These are phyloP conservation scores for Stygiomarasmius scandens DNA, from an alignment of 1,284 basidiomycete genomes.

Conservation along the genomic window DNA sequence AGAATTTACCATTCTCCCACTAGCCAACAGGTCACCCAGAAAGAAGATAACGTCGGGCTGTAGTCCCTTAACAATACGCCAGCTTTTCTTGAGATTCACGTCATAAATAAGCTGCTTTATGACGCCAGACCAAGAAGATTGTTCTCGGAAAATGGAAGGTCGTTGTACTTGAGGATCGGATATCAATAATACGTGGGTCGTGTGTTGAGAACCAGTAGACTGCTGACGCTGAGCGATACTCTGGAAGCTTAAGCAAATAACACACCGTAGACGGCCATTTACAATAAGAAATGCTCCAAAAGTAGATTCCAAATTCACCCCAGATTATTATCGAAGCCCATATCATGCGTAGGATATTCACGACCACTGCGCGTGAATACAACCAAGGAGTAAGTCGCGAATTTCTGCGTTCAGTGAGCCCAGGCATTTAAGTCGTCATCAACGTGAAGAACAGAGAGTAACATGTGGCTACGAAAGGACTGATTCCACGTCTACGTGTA, in stretches of 20 bases:
- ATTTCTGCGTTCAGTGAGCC: conserved; percentile 7
- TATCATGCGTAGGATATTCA: conserved; percentile 51
- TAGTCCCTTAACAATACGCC: conserved; percentile 64
- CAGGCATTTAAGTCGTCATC: background rate
- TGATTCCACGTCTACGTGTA: conserved; percentile 2
- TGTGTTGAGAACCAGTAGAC: conserved; percentile 20
- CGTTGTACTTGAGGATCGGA: conserved; percentile 81
- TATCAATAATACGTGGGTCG: conserved; percentile 66
- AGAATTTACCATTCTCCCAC: conserved; percentile 48
- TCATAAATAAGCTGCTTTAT: conserved; percentile 62
- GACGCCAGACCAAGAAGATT: conserved; percentile 39
- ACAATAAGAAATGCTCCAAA: conserved; percentile 51
- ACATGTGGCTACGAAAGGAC: background rate
- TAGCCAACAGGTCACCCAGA: conserved; percentile 79
- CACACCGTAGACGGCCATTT: conserved; percentile 49
- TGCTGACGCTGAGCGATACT: conserved; percentile 9
- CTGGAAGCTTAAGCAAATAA: conserved; percentile 13
- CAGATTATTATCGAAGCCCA: conserved; percentile 69
- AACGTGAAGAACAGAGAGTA: background rate
- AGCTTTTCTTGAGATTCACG: conserved; percentile 74
- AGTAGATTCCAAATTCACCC: conserved; percentile 35
- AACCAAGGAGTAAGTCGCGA: conserved; percentile 17
- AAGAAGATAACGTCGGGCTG: conserved; percentile 77
- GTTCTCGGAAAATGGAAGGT: conserved; percentile 44
- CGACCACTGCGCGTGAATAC: conserved; percentile 37